Evolutionary conservation across 441 rosid genomes (phyloP).

Genomic region (Gossypium lobatum): DNA sequence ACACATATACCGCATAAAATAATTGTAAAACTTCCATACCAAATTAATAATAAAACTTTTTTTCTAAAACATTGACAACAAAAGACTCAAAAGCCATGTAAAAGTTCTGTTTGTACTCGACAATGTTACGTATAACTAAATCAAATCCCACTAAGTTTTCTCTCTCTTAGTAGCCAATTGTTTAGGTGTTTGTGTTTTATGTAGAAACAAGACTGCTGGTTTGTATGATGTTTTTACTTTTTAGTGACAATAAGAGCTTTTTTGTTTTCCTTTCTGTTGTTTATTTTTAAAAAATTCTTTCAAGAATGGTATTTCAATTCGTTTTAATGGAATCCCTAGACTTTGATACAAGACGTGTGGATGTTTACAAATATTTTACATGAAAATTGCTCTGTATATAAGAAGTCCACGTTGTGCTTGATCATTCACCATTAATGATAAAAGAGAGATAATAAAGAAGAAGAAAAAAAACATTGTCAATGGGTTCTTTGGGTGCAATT

Average conservation of each 20-base stretch:
- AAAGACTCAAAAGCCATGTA: neutral
- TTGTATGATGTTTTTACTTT: neutral
- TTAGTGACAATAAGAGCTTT: neutral
- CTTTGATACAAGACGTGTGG: slow-evolving; percentile 27
- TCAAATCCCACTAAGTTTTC: neutral
- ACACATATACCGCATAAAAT: no score
- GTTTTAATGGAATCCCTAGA: slow-evolving; percentile 62
- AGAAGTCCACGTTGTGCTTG: slow-evolving; percentile 18
- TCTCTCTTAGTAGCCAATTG: neutral
- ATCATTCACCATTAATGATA: slow-evolving; percentile 19
- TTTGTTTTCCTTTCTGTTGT: neutral
- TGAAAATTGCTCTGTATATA: slow-evolving; percentile 25
- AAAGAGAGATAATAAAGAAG: neutral
- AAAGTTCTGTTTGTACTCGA: neutral
- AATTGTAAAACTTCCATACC: no score
- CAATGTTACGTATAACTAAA: neutral
- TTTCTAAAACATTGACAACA: neutral
- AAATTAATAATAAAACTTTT: neutral
- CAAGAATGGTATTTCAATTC: neutral
- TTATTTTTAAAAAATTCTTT: no score
- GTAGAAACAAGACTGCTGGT: slow-evolving; percentile 17
- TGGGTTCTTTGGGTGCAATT: slow-evolving; percentile 18
- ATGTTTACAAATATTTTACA: slow-evolving; percentile 5
- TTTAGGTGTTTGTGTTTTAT: neutral
- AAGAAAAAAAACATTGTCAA: neutral